A percentile compares a stretch with the other conserved stretches of the same genome.
Conservation (phyloP, 2,329 filamentous ascomycete species). For the Talaromyces piceae region DNA sequence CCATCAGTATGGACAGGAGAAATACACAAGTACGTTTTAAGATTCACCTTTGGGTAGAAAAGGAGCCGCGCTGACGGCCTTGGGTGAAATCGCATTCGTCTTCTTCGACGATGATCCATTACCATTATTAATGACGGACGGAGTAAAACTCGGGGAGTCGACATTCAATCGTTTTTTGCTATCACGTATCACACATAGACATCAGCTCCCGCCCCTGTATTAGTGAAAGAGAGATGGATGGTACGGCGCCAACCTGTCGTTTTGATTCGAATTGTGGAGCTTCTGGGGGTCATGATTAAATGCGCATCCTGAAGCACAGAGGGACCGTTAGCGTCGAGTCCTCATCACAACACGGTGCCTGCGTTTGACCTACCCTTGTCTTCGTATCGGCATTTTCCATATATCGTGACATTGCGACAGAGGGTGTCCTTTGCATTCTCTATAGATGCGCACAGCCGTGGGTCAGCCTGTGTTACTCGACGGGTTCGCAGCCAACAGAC, state of each 20-base stretch:
- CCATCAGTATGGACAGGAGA: neutral
- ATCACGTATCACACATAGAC: constrained; percentile 11
- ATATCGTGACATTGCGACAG: constrained; percentile 88
- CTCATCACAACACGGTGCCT: neutral
- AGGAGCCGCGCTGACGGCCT: constrained; percentile 76
- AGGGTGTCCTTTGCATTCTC: constrained; percentile 79
- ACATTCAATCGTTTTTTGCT: constrained; percentile 76
- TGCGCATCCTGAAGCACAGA: constrained; percentile 52
- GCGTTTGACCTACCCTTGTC: constrained; percentile 55
- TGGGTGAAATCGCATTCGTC: constrained; percentile 69
- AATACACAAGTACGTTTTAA: too few species aligned
- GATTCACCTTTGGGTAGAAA: constrained; percentile 38
- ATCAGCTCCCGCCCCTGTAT: constrained; percentile 15
- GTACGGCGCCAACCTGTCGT: constrained; percentile 28
- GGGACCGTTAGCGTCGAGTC: neutral
- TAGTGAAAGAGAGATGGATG: neutral
- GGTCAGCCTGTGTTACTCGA: constrained; percentile 5
- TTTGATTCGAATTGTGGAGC: constrained; percentile 36
- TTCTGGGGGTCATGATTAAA: constrained; percentile 80
- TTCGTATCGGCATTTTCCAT: constrained; percentile 86
- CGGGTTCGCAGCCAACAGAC: neutral
- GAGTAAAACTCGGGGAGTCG: constrained; percentile 92
- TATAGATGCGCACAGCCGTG: constrained; percentile 26
- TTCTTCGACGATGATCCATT: constrained; percentile 50
- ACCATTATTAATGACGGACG: constrained; percentile 41